Percentiles rank a stretch among this genome's conserved stretches.
Evolutionary conservation across 257 asterid species (phyloP).

Genomic region (Plantago elongata): DNA sequence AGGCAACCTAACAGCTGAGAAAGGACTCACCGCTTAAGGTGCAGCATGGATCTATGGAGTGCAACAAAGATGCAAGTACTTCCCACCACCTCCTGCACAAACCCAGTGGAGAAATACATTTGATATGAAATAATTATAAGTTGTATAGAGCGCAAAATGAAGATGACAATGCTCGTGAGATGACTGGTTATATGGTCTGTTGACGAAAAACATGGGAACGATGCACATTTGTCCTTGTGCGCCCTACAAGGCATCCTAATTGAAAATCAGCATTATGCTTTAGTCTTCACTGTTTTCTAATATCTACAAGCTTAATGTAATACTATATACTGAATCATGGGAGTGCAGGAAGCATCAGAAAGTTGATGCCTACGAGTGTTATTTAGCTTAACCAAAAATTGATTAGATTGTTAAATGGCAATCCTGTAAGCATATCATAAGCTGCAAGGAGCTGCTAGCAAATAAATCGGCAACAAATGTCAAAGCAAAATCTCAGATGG

Average conservation of each 20-base stretch:
- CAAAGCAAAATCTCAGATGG: conserved; percentile 11
- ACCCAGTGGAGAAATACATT: conserved; percentile 12
- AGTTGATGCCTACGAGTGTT: conserved; percentile 6
- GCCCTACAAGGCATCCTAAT: too few species aligned
- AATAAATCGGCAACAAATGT: conserved; percentile 2
- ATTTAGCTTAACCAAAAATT: conserved; percentile 1
- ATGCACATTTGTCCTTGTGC: too few species aligned
- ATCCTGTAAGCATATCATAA: conserved; percentile 8
- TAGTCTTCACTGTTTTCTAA: too few species aligned
- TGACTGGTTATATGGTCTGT: not conserved
- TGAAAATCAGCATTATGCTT: too few species aligned
- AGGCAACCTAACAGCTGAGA: conserved; percentile 2
- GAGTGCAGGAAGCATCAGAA: conserved; percentile 11
- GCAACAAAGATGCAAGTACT: conserved; percentile 73
- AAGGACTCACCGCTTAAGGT: conserved; percentile 61
- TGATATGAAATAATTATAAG: conserved; percentile 12
- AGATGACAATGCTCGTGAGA: not conserved
- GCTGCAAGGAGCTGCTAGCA: conserved; percentile 4
- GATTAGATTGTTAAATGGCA: not conserved
- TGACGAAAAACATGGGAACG: too few species aligned
- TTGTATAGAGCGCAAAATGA: conserved; percentile 8
- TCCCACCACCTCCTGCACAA: conserved; percentile 80
- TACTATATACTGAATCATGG: not conserved
- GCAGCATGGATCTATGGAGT: conserved; percentile 87
- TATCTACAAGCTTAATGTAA: not conserved